phyloP scores from a whole-genome alignment of 169 alveolate species.

The Plasmodium chabaudi region DNA sequence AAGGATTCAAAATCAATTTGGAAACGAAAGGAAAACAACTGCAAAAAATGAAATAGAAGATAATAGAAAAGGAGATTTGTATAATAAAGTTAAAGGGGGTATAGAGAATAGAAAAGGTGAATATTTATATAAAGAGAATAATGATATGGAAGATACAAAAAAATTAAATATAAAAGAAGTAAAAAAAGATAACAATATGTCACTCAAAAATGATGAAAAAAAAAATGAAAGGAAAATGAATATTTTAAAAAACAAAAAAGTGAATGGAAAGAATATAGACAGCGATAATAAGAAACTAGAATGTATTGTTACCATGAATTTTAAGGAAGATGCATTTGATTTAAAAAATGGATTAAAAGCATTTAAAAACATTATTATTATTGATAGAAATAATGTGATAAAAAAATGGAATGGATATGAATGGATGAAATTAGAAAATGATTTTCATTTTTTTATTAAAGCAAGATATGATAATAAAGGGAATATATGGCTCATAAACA shows the following conservation, averaged over 20 bases:
- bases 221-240: not conserved
- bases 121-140: no score
- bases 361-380: conserved; percentile 43
- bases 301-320: conserved; percentile 14
- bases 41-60: no score
- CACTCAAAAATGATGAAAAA: not conserved
- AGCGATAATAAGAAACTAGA: not conserved
- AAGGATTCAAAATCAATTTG: no score
- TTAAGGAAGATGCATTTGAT: conserved; percentile 32
- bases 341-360: conserved; percentile 46
- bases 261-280: not conserved
- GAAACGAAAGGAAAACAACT: no score
- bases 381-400: conserved; percentile 34
- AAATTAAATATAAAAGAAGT: not conserved
- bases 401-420: conserved; percentile 76
- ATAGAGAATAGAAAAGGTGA: no score
- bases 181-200: not conserved
- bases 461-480: conserved; percentile 76
- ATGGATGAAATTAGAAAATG: conserved; percentile 39
- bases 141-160: no score
- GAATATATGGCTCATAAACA: conserved; percentile 53
- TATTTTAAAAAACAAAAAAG: not conserved
- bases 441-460: conserved; percentile 39
- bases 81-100: no score
- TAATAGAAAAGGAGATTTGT: no score